A percentile compares a stretch with the other conserved stretches of the same genome.
These are phyloP conservation scores for Didymosphaeria variabile DNA, from an alignment of 2,329 filamentous ascomycete species.

Conservation along the genomic window DNA sequence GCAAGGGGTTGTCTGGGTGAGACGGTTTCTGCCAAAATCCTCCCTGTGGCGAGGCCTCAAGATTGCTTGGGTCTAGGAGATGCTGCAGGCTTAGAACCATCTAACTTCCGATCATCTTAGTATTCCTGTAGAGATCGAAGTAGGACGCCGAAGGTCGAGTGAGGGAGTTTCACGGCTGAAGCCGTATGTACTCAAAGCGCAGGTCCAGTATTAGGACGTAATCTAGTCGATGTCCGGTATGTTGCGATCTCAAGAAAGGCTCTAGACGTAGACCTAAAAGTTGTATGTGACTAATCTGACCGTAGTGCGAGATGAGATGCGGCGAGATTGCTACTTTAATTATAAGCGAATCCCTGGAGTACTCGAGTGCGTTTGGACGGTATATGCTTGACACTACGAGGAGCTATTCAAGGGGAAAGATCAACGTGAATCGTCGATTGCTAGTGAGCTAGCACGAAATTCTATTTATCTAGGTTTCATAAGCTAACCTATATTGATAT, in stretches of 20 bases:
- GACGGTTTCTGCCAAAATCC: too few species aligned
- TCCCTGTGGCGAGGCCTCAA: too few species aligned
- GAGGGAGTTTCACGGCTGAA: too few species aligned
- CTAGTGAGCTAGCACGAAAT: background rate
- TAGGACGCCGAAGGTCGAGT: too few species aligned
- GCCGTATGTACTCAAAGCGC: too few species aligned
- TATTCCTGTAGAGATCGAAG: too few species aligned
- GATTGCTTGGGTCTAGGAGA: too few species aligned
- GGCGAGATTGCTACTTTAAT: background rate
- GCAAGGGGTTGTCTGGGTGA: too few species aligned
- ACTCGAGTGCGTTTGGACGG: background rate
- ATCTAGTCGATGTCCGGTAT: background rate
- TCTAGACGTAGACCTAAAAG: background rate
- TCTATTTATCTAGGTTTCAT: background rate
- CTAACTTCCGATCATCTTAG: too few species aligned
- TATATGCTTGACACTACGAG: background rate
- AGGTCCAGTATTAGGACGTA: background rate
- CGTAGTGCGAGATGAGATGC: background rate
- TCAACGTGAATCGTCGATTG: slow-evolving; percentile 10
- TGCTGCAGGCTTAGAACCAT: too few species aligned
- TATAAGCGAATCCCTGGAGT: background rate
- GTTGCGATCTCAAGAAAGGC: background rate
- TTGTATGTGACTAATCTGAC: background rate
- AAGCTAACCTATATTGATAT: background rate
- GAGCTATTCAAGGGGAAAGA: slow-evolving; percentile 1